Percentiles rank a stretch among this genome's conserved stretches.
Evolutionary conservation across 306 rosid genomes (phyloP).

Genomic region (Hylodesmum podocarpum): DNA sequence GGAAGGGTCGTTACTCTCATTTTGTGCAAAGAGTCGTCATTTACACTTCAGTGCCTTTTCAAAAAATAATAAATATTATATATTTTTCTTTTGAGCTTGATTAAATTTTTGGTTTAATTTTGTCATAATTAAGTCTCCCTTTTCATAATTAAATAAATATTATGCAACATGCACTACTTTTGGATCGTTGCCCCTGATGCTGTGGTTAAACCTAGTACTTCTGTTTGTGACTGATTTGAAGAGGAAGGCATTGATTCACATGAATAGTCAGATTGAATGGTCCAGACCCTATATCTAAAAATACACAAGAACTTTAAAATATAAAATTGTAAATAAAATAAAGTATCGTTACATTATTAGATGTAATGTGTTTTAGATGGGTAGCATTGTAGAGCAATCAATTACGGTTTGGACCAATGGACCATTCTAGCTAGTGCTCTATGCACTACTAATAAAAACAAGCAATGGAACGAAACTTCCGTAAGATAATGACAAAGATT

Average conservation of each 20-base stretch:
- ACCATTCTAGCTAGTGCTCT: constrained; percentile 52
- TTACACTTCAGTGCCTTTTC: not conserved
- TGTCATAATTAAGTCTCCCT: not conserved
- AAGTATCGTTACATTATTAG: constrained; percentile 10
- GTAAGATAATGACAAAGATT: constrained; percentile 43
- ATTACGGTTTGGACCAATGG: constrained; percentile 47
- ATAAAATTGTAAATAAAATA: constrained; percentile 16
- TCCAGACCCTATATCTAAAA: constrained; percentile 6
- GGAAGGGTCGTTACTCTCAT: constrained; percentile 15
- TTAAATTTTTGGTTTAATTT: not conserved
- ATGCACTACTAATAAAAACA: constrained; percentile 47
- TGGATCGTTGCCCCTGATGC: constrained; percentile 1
- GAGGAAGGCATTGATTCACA: constrained; percentile 6
- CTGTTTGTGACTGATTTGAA: constrained; percentile 14
- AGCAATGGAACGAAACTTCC: constrained; percentile 10
- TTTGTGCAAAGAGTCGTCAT: constrained; percentile 3
- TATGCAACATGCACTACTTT: constrained; percentile 13
- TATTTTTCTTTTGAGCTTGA: not conserved
- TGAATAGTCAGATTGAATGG: constrained; percentile 1
- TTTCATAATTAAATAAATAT: too few relatives aligned
- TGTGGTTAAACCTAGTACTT: constrained; percentile 27
- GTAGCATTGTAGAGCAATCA: constrained; percentile 39
- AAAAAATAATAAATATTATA: not conserved
- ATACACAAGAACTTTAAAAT: not conserved
- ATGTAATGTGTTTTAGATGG: constrained; percentile 33